Conservation (phyloP, 306 rosid genomes). For the Cucurbita ficifolia region DNA sequence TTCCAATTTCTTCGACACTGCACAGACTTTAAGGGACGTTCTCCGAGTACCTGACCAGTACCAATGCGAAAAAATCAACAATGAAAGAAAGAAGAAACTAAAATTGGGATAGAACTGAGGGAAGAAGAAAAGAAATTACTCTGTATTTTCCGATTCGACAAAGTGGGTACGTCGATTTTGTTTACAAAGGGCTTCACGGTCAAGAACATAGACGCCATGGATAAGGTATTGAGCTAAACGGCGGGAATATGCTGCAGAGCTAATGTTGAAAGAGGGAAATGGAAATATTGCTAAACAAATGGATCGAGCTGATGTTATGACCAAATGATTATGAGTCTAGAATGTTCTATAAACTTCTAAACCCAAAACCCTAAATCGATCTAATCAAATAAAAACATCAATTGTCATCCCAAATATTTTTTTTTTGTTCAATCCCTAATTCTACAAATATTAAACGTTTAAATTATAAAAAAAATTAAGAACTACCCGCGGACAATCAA, state of each 20-base stretch:
- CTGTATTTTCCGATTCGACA: conserved; percentile 25
- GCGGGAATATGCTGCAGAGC: background rate
- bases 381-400: too few species aligned
- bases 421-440: too few species aligned
- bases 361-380: background rate
- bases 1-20: conserved; percentile 54
- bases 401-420: too few species aligned
- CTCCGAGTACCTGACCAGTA: conserved; percentile 35
- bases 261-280: background rate
- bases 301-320: background rate
- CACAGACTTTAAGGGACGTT: conserved; percentile 39
- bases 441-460: too few species aligned
- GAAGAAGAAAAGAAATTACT: conserved; percentile 14
- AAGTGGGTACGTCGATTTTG: conserved; percentile 24
- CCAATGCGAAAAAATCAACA: conserved; percentile 5
- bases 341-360: background rate
- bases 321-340: background rate
- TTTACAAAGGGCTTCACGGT: conserved; percentile 30
- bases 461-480: too few species aligned
- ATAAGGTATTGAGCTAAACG: background rate
- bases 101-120: background rate
- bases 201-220: conserved; percentile 70
- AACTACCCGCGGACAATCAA: too few species aligned
- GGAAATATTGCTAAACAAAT: background rate
- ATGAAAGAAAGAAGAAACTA: background rate